Conservation (phyloP, 129 eudicot species). For the Silybum marianum region DNA sequence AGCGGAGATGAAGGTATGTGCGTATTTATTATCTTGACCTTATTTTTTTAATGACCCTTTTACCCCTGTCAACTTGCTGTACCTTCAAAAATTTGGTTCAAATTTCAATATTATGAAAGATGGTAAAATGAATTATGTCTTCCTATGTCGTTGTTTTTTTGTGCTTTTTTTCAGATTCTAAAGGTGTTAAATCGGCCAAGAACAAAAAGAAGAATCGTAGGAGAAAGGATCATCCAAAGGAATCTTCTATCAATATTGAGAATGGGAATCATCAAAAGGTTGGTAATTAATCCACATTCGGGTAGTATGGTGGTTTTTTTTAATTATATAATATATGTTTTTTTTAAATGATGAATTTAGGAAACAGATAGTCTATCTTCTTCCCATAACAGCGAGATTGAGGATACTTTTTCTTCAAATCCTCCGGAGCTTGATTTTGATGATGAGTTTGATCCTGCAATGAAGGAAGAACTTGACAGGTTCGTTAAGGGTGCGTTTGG, state of each 20-base stretch:
- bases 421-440: conserved; percentile 55
- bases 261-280: conserved; percentile 52
- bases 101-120: not conserved
- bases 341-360: conserved; percentile 21
- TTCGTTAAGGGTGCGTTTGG: conserved; percentile 12
- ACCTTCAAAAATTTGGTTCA: not conserved
- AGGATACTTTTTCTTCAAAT: conserved; percentile 28
- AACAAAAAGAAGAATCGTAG: conserved; percentile 65
- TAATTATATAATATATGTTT: not conserved
- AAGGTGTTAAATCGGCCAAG: conserved; percentile 49
- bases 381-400: conserved; percentile 42
- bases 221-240: conserved; percentile 50
- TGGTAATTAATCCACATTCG: conserved; percentile 5
- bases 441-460: conserved; percentile 68
- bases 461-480: conserved; percentile 76
- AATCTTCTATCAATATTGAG: conserved; percentile 31
- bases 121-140: not conserved
- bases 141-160: not conserved
- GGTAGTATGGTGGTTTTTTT: not conserved
- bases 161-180: conserved; percentile 48
- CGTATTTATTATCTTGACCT: not conserved
- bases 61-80: not conserved
- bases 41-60: not conserved
- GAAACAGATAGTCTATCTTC: conserved; percentile 35
- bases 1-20: conserved; percentile 63